Base-by-base conservation (phyloP, 2,329 filamentous ascomycete species). In the Xylaria sp. region DNA sequence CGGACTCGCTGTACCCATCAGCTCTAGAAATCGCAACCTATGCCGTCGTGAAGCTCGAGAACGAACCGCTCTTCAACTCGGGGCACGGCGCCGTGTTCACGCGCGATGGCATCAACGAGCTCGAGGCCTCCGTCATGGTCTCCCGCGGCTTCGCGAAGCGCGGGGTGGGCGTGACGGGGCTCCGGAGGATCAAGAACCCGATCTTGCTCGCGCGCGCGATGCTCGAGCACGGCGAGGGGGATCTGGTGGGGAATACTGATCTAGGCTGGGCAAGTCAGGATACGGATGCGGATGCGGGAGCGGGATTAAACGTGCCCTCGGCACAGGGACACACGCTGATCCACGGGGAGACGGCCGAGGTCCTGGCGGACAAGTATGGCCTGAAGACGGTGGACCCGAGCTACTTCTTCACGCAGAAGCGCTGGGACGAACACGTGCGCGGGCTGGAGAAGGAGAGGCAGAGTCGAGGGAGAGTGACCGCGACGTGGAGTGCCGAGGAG, bases 41-140 rank as follows among this genome's bases (percentile, higher is more conserved):
- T 78, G 93, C 93, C 53, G 93, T 97, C 12, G 83, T 84, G 0
- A 85, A 91, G 29, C 87, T 97, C 18, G 94, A 97, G 81, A 85
- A 97, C 76, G 88, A 94, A 76, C 86, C 91, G 1, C 87, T 97
- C 4, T 97, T 96, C 86, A 97, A 97, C 82, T 90, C 90, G 66
- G 93, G 90, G 8, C 90, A 90, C 75, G 94, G 94, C 62, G 92
- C 93, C 60, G 93, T 97, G 23, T 97, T 97, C 80, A 97, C 93
- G 0, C 88, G 90, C 60, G 90, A 91, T 72, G 94, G 94, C 21
- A 87, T 90, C 70, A 94, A 94, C 78, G 92, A 97, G 82, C 89
- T 97, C 69, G 94, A 97, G 81, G 92, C 93, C 1, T 92, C 90
- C 9, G 88, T 97, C 60, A 97, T 97, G 93, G 92, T 97, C 0